Evolutionary conservation across 164 flowering plant genomes (phyloP).

Genomic region (Aristolochia contorta): DNA sequence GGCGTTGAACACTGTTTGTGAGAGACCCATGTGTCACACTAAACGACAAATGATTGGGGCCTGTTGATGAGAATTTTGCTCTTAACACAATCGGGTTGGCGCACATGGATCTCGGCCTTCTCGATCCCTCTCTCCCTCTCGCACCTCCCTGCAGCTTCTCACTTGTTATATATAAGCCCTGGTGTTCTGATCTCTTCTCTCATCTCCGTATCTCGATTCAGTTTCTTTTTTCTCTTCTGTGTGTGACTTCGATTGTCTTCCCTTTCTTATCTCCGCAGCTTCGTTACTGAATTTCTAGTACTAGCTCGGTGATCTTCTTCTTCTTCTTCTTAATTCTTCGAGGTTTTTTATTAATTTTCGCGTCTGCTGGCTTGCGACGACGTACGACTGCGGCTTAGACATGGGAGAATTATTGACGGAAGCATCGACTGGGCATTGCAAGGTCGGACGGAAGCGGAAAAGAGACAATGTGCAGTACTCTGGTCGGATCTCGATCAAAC

Average conservation of each 20-base stretch:
- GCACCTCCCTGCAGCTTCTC: background rate
- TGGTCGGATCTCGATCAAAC: background rate
- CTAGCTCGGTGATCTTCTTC: no score
- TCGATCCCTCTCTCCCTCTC: background rate
- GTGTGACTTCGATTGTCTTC: background rate
- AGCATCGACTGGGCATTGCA: background rate
- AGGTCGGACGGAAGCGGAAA: background rate
- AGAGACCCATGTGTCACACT: background rate
- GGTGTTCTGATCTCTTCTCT: background rate
- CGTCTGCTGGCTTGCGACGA: background rate
- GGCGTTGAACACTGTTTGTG: background rate
- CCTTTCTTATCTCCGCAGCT: background rate
- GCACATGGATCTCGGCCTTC: constrained; percentile 28
- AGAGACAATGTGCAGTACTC: background rate
- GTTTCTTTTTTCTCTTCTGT: background rate
- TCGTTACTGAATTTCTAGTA: background rate
- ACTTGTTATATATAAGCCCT: no score
- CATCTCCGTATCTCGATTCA: constrained; percentile 1
- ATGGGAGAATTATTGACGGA: background rate
- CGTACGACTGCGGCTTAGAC: background rate
- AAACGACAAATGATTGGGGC: constrained; percentile 22
- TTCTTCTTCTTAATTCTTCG: no score
- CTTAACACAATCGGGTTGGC: constrained; percentile 18
- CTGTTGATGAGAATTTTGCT: constrained; percentile 9
- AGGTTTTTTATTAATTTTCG: background rate